Base-by-base conservation (phyloP, 1,139 yeast genomes). In the Saccharomycopsis phalli region DNA sequence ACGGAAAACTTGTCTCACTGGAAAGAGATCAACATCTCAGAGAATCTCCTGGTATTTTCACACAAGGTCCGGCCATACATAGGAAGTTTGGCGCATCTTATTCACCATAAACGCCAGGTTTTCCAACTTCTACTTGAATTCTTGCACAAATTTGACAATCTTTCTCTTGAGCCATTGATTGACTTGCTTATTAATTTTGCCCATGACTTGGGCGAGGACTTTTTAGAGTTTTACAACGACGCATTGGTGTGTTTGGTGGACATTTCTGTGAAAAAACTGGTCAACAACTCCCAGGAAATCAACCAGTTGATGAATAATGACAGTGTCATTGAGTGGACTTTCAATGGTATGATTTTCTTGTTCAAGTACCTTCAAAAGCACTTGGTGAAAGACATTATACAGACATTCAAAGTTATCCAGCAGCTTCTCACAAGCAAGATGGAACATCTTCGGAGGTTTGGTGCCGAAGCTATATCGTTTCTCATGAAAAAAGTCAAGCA, bases 141-240 rank as follows among this genome's bases (percentile, higher is more conserved):
- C 47, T 71, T 81, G 23, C 53, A 59, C 20, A 59, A 62, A 33
- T 74, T 76, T 49, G 95, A 88, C 56, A 68, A 70, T 23, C 65
- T 80, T 45, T 78, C 95, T 1, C 62, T 83, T 37, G 94, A 88
- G 57, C 91, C 97, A 4, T 58, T 86, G 31, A 60, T 87, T 34
- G 98, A 91, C 54, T 63, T 87, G 36, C 58, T 86, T 32, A 73
- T 94, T 0, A 94, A 87, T 55, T 81, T 93, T 52, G 79, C 88
- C 34, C 96, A 86, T 53, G 98, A 91, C 63, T 64, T 91, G 49
- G 97, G 97, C 14, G 81, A 91, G 1, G 98, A 91, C 52, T 91
- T 87, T 54, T 70, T 86, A 65, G 72, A 74, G 2, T 86, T 66
- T 53, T 87, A 84, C 53, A 62, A 65, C 2, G 56, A 61, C 22